phyloP scores from a whole-genome alignment of 2,329 filamentous ascomycete genomes.

The Pezicula carpinea region DNA sequence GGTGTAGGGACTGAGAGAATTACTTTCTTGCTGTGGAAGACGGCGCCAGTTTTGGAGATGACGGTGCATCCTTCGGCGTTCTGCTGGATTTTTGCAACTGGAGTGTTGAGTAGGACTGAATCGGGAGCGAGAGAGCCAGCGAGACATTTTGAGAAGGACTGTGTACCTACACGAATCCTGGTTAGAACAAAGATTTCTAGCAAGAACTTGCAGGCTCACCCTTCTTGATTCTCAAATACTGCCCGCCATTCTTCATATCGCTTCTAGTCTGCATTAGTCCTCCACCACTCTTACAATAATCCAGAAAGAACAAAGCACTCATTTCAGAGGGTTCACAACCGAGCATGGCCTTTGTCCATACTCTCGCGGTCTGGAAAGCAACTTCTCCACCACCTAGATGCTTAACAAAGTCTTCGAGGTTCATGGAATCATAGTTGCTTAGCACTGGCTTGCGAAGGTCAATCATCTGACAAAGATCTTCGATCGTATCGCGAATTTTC shows the following conservation, averaged over 20 bases:
- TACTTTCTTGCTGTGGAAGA: slow-evolving; percentile 25
- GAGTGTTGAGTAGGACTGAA: slow-evolving; percentile 10
- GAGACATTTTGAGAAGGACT: slow-evolving; percentile 11
- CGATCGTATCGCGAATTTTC: slow-evolving; percentile 13
- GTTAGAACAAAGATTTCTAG: background rate
- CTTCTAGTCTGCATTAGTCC: slow-evolving; percentile 49
- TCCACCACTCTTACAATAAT: slow-evolving; percentile 48
- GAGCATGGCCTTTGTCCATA: slow-evolving; percentile 47
- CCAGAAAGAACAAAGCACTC: slow-evolving; percentile 48
- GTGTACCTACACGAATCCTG: slow-evolving; percentile 9
- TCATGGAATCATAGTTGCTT: slow-evolving; percentile 22
- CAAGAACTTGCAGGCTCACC: slow-evolving; percentile 4
- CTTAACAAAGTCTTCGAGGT: slow-evolving; percentile 34
- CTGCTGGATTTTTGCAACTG: slow-evolving; percentile 8
- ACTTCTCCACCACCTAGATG: slow-evolving; percentile 26
- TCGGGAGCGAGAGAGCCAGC: slow-evolving; percentile 8
- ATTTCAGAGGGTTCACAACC: slow-evolving; percentile 45
- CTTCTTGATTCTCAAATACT: slow-evolving; percentile 16
- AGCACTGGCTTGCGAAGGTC: slow-evolving; percentile 11
- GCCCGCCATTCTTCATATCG: slow-evolving; percentile 45
- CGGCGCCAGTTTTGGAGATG: background rate
- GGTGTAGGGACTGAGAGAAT: slow-evolving; percentile 46
- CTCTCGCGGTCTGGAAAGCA: slow-evolving; percentile 32
- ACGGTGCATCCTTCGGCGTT: slow-evolving; percentile 3
- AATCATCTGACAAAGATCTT: slow-evolving; percentile 16